These are phyloP conservation scores for Mycena kentingensis DNA, from an alignment of 768 basidiomycete species.

Conservation along the genomic window DNA sequence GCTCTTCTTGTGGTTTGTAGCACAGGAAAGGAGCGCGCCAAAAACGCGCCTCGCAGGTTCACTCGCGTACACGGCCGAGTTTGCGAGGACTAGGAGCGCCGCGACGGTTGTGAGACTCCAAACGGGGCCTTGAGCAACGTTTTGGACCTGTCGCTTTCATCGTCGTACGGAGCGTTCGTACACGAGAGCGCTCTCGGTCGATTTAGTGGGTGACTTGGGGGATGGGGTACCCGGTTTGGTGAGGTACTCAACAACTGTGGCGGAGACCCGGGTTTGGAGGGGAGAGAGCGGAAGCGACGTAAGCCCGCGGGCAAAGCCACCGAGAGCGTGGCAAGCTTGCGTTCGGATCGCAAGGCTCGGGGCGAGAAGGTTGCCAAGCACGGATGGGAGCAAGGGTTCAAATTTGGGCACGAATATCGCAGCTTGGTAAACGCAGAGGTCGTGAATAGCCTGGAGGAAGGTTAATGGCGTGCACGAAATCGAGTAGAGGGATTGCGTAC, in stretches of 20 bases:
- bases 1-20: conserved; percentile 63
- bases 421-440: conserved; percentile 61
- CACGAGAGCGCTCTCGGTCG: conserved; percentile 60
- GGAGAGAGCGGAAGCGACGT: conserved; percentile 48
- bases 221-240: conserved; percentile 45
- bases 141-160: conserved; percentile 53
- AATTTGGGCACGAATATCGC: conserved; percentile 71
- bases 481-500: conserved; percentile 38
- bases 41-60: conserved; percentile 46
- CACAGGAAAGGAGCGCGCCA: conserved; percentile 51
- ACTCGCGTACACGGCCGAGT: conserved; percentile 52
- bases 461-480: background rate
- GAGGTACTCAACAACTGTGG: conserved; percentile 49
- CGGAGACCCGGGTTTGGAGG: conserved; percentile 56
- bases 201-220: conserved; percentile 39
- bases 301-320: conserved; percentile 63
- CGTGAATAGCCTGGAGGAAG: conserved; percentile 10
- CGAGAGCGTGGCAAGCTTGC: conserved; percentile 76
- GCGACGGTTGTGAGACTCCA: conserved; percentile 76
- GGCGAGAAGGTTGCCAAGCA: conserved; percentile 65
- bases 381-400: conserved; percentile 52
- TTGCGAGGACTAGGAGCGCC: conserved; percentile 64
- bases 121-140: conserved; percentile 74
- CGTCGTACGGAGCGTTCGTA: conserved; percentile 68
- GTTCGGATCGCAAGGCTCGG: conserved; percentile 64